Evolutionary conservation across 768 basidiomycete species (phyloP), one percentile per base, ranked within the genome.

Genomic region (Calocybe indica): DNA sequence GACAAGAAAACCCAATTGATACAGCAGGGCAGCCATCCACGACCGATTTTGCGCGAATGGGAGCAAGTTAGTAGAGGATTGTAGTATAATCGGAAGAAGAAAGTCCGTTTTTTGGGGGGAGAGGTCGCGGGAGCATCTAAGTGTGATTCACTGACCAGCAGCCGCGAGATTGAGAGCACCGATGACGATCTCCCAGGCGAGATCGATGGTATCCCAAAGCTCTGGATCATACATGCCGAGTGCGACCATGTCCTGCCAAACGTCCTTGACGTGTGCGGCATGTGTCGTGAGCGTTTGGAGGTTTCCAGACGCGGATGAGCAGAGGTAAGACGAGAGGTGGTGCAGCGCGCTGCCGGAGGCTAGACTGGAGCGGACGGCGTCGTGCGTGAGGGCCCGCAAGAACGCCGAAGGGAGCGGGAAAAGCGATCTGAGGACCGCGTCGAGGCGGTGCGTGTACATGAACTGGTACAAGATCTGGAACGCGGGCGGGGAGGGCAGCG

Each of bases 231-330:
- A 74, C 6, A 92, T 60, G 14, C 89, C 89, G 35, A 92, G 79
- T 8, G 80, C 77, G 43, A 81, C 82, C 58, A 82, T 79, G 59
- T 89, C 86, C 54, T 82, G 80, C 88, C 88, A 92, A 14, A 91
- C 68, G 51, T 85, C 88, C 55, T 84, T 85, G 43, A 89, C 79
- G 53, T 78, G 77, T 32, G 81, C 74, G n/a, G 87, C 78, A 48
- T 81, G 79, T 29, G 68, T 69, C 54, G 69, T 76, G 14, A 79
- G 71, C 2, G 62, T 68, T 45, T 68, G 67, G 29, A 74, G 62
- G 47, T 70, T 72, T n/a, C 60, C 58, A 1, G 70, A 65, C 6
- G 77, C 70, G 22, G 75, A 72, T 7, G 70, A 63, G 55, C 70
- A 71, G 30, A 83, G 71, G 58, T 78, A 76, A 5, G 68, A 53